These are phyloP conservation scores for Nepenthes mirabilis DNA, from an alignment of 148 eudicot genomes.

Conservation along the genomic window DNA sequence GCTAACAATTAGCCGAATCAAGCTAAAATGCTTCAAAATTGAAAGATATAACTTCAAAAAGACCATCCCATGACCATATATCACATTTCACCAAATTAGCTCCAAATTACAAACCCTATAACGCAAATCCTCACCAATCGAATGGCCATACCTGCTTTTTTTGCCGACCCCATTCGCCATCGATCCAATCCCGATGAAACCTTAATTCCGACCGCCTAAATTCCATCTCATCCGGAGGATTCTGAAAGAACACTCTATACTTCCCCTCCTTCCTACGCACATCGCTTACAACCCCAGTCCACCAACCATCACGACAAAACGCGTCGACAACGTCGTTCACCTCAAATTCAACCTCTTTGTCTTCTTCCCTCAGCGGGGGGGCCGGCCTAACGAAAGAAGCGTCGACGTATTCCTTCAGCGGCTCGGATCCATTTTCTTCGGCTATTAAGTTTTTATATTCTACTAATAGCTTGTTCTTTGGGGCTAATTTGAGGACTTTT, in stretches of 20 bases:
- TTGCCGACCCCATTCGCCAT: constrained; percentile 22
- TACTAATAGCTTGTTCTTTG: constrained; percentile 5
- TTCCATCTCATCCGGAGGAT: constrained; percentile 14
- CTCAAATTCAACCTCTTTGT: constrained; percentile 2
- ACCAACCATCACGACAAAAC: constrained; percentile 23
- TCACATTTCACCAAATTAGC: not conserved
- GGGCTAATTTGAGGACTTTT: constrained; percentile 17
- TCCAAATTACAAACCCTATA: not conserved
- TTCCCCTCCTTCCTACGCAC: not conserved
- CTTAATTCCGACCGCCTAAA: constrained; percentile 13
- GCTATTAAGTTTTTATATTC: constrained; percentile 15
- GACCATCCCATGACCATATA: not conserved
- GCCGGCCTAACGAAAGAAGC: constrained; percentile 10
- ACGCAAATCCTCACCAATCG: not conserved
- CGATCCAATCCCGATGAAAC: constrained; percentile 13
- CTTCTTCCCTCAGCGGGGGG: constrained; percentile 4
- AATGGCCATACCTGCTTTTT: constrained; percentile 10
- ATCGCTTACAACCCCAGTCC: constrained; percentile 15
- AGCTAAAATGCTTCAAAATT: too few species aligned
- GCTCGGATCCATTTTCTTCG: constrained; percentile 7
- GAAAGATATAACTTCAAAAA: too few species aligned
- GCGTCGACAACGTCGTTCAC: constrained; percentile 28
- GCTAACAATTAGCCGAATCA: too few species aligned
- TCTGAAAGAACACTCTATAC: constrained; percentile 6
- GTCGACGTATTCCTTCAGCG: constrained; percentile 13